Conservation (phyloP, 1,139 yeast genomes). For the Taphrina wiesneri region DNA sequence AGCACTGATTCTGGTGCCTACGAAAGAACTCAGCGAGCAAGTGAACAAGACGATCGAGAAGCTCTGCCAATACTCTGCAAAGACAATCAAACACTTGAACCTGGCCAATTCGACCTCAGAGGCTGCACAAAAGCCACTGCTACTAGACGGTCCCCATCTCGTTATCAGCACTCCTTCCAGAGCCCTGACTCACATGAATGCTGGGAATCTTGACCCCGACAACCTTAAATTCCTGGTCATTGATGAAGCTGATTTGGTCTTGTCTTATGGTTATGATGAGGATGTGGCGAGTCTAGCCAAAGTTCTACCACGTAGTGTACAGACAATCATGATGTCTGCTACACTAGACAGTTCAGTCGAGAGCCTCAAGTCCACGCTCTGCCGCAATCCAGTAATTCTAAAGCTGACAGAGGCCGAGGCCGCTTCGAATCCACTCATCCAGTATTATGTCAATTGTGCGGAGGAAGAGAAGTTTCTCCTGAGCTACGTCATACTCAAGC, state of each 20-base stretch:
- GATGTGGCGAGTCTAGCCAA: constrained; percentile 67
- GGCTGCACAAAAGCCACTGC: constrained; percentile 66
- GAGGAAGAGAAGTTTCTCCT: constrained; percentile 91
- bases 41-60: constrained; percentile 70
- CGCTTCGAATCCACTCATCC: constrained; percentile 52
- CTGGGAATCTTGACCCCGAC: constrained; percentile 49
- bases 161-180: constrained; percentile 87
- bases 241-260: constrained; percentile 92
- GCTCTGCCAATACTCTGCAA: constrained; percentile 69
- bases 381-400: constrained; percentile 82
- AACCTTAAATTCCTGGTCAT: constrained; percentile 71
- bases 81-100: constrained; percentile 65
- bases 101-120: constrained; percentile 73
- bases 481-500: constrained; percentile 87
- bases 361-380: constrained; percentile 69
- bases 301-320: constrained; percentile 69
- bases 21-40: constrained; percentile 82
- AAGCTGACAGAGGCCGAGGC: constrained; percentile 60
- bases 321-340: constrained; percentile 95
- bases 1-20: constrained; percentile 75
- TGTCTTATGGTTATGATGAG: constrained; percentile 87
- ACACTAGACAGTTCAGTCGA: constrained; percentile 86
- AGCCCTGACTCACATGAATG: constrained; percentile 53
- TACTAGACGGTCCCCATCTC: constrained; percentile 74
- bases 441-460: constrained; percentile 79